Percentiles rank a stretch among this genome's conserved stretches.
Conservation (phyloP, 176 grass and related monocot genomes). For the Ananas comosus region DNA sequence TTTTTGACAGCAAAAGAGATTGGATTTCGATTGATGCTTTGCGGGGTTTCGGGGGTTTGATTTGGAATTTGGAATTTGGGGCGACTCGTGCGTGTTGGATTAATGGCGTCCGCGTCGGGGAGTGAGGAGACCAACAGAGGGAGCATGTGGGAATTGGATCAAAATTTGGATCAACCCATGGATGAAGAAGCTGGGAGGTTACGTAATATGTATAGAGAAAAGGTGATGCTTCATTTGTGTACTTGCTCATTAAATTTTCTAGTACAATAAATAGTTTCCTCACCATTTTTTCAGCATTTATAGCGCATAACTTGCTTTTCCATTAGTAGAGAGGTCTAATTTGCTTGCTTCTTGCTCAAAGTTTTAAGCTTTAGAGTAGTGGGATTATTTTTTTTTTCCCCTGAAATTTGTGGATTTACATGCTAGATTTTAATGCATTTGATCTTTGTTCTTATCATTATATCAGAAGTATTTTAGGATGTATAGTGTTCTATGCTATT, state of each 20-base stretch:
- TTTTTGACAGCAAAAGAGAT: background rate
- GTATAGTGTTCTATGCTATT: too few relatives aligned
- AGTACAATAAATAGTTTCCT: background rate
- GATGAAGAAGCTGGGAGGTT: constrained; percentile 80
- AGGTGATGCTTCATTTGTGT: constrained; percentile 37
- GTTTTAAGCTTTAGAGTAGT: constrained; percentile 5
- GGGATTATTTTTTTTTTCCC: background rate
- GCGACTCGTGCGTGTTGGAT: background rate
- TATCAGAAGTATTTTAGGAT: background rate
- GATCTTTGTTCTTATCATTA: background rate
- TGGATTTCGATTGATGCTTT: background rate
- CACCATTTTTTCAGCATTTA: constrained; percentile 6
- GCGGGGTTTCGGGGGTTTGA: background rate
- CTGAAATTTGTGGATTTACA: background rate
- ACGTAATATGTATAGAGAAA: constrained; percentile 84
- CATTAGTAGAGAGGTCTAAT: constrained; percentile 7
- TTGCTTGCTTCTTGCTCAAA: background rate
- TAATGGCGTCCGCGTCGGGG: constrained; percentile 52
- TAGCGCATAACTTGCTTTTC: background rate
- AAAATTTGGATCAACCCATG: constrained; percentile 97
- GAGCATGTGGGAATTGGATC: constrained; percentile 92
- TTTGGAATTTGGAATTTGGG: too few relatives aligned
- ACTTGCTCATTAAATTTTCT: background rate
- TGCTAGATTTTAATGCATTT: background rate
- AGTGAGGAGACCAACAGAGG: constrained; percentile 55